Percentiles rank a stretch among this genome's conserved stretches.
These are phyloP conservation scores for Fusarium succisae DNA, from an alignment of 2,329 filamentous ascomycete species.

Conservation along the genomic window DNA sequence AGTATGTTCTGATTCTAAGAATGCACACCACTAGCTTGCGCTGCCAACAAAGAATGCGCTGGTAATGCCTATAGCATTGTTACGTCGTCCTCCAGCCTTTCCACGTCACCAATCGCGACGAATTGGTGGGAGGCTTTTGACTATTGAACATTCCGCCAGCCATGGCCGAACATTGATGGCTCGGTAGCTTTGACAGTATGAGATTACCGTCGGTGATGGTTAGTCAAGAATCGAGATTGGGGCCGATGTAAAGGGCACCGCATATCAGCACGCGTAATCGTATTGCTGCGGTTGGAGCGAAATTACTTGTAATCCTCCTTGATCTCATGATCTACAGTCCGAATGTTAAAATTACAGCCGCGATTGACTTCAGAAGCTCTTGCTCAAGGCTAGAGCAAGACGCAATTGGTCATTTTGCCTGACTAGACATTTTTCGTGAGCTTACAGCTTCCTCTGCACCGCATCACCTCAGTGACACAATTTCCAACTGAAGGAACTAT, in stretches of 20 bases:
- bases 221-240: not conserved
- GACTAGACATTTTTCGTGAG: not conserved
- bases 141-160: not conserved
- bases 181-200: not conserved
- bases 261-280: not conserved
- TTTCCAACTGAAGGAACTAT: not conserved
- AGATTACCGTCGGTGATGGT: not conserved
- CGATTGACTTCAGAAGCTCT: not conserved
- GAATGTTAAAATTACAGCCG: not conserved
- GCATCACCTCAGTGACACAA: not conserved
- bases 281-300: not conserved
- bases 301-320: not conserved
- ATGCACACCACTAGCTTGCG: not conserved
- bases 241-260: not conserved
- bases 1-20: not conserved
- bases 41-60: not conserved
- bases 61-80: not conserved
- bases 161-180: not conserved
- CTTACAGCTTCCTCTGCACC: not conserved
- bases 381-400: not conserved
- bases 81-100: not conserved
- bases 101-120: not conserved
- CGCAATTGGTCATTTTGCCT: rapidly evolving
- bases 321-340: not conserved
- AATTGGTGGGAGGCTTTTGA: not conserved